A percentile compares a stretch with the other conserved stretches of the same genome.
Conservation (phyloP, 805 yeast genomes). For the Metschnikowia sp. region DNA sequence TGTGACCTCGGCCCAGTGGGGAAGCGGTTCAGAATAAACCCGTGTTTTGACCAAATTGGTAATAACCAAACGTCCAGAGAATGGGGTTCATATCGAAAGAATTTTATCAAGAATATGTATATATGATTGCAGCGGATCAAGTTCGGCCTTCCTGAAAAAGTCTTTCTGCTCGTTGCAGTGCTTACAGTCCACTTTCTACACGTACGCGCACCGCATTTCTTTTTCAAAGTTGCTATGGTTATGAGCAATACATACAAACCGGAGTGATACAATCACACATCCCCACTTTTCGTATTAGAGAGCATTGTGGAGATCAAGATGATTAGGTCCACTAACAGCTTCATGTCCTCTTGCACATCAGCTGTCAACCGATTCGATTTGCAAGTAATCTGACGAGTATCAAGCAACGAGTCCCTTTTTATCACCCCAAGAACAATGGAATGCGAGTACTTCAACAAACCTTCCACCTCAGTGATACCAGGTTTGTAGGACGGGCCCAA, state of each 20-base stretch:
- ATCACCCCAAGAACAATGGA: conserved; percentile 58
- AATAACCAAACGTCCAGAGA: no score
- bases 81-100: neutral
- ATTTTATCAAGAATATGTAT: neutral
- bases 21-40: neutral
- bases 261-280: neutral
- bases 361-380: conserved; percentile 23
- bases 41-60: no score
- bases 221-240: neutral
- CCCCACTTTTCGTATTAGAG: conserved; percentile 7
- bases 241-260: neutral
- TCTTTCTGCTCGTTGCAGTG: no score
- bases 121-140: neutral
- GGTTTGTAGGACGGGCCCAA: conserved; percentile 73
- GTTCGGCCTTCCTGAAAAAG: no score
- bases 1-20: conserved; percentile 1
- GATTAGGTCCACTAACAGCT: conserved; percentile 42
- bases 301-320: conserved; percentile 14
- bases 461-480: conserved; percentile 51
- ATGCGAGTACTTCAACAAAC: conserved; percentile 49
- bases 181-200: no score
- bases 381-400: conserved; percentile 11
- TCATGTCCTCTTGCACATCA: conserved; percentile 36
- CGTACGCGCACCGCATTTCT: no score
- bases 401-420: conserved; percentile 50